Conservation (phyloP, 2,329 filamentous ascomycete species). For the Talaromyces sp. region DNA sequence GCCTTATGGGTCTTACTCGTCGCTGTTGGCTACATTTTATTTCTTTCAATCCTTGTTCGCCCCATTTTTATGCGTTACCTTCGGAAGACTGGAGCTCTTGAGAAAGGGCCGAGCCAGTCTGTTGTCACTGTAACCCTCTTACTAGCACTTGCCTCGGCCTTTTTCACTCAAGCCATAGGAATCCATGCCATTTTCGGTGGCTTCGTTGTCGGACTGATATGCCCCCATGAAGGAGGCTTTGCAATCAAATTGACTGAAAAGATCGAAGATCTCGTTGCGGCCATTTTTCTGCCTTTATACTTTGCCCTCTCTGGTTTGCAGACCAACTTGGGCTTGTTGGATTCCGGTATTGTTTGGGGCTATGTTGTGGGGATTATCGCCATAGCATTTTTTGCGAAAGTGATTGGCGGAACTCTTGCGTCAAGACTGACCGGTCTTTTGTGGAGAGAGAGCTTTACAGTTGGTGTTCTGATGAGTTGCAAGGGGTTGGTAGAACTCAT, state of each 20-base stretch:
- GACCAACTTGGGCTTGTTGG: conserved; percentile 77
- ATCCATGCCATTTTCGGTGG: conserved; percentile 93
- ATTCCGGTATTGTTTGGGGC: conserved; percentile 77
- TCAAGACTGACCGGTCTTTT: conserved; percentile 70
- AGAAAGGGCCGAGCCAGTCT: conserved; percentile 81
- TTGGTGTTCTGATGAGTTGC: conserved; percentile 91
- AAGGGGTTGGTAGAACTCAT: conserved; percentile 94
- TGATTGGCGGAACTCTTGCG: conserved; percentile 73
- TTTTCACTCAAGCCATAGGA: conserved; percentile 86
- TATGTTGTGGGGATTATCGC: conserved; percentile 80
- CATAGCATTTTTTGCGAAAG: conserved; percentile 79
- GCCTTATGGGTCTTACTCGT: conserved; percentile 80
- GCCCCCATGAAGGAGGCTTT: conserved; percentile 83
- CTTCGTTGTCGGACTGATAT: conserved; percentile 83
- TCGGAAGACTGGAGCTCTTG: conserved; percentile 66
- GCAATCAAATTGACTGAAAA: conserved; percentile 89
- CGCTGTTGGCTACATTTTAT: conserved; percentile 66
- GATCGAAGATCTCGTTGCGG: conserved; percentile 82
- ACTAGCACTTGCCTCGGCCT: conserved; percentile 70
- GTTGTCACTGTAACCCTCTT: conserved; percentile 79
- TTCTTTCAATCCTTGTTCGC: conserved; percentile 66
- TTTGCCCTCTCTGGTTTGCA: conserved; percentile 87
- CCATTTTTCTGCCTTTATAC: conserved; percentile 82
- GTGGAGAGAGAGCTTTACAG: conserved; percentile 84
- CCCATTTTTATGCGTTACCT: conserved; percentile 72